Conservation (phyloP, 1,139 yeast species). For the Scheffersomyces titani region DNA sequence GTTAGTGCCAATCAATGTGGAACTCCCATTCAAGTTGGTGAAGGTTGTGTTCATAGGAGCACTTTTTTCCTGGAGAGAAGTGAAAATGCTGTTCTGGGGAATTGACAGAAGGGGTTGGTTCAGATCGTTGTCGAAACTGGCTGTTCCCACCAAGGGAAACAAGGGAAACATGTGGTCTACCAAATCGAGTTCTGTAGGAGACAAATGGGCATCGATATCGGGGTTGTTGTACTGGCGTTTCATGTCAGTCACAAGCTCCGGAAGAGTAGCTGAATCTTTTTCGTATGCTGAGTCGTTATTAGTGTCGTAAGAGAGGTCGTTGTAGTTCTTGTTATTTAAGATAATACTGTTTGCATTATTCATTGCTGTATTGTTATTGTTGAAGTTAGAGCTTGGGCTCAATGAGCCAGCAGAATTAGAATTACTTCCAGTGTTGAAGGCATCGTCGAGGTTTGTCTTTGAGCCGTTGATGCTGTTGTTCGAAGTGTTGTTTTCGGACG, state of each 20-base stretch:
- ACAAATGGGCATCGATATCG: slow-evolving; percentile 5
- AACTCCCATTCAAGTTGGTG: slow-evolving; percentile 7
- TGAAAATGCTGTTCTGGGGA: slow-evolving; percentile 10
- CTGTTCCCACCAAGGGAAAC: slow-evolving; percentile 52
- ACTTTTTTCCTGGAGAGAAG: background rate
- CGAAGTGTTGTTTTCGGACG: slow-evolving; percentile 1
- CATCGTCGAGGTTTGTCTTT: slow-evolving; percentile 4
- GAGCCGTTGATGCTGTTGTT: slow-evolving; percentile 6
- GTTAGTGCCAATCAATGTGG: slow-evolving; percentile 8
- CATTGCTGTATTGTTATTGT: background rate
- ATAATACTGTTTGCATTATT: background rate
- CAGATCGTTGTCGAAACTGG: slow-evolving; percentile 39
- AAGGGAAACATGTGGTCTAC: slow-evolving; percentile 47
- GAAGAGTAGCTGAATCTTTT: background rate
- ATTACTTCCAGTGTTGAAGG: slow-evolving; percentile 1
- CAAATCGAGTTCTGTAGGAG: slow-evolving; percentile 15
- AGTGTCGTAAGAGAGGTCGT: background rate
- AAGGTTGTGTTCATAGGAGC: background rate
- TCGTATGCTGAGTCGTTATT: slow-evolving; percentile 1
- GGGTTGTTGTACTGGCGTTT: background rate
- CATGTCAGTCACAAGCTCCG: background rate
- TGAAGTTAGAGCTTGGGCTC: background rate
- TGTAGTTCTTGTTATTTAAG: background rate
- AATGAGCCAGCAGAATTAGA: slow-evolving; percentile 1
- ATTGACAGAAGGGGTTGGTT: slow-evolving; percentile 39